Evolutionary conservation across 106 monocot genomes (phyloP).

Genomic region (Amphibolis antarctica): DNA sequence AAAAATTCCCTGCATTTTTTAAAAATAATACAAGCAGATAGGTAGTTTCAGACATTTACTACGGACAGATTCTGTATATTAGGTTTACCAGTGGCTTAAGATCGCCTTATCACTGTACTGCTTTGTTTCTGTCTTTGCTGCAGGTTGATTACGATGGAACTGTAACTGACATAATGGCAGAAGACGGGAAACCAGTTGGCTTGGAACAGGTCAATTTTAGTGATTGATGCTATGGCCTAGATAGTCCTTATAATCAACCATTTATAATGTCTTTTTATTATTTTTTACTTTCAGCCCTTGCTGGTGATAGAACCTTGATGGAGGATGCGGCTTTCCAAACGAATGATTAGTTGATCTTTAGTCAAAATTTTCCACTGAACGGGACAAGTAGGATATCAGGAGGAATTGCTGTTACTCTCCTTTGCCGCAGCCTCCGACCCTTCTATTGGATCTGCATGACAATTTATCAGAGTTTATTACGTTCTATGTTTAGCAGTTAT

Average conservation of each 20-base stretch:
- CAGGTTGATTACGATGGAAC: slow-evolving; percentile 21
- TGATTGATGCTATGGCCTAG: neutral
- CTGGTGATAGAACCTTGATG: slow-evolving; percentile 17
- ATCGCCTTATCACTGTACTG: neutral
- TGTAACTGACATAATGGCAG: slow-evolving; percentile 13
- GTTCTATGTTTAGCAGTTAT: no score
- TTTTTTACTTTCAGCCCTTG: slow-evolving; percentile 12
- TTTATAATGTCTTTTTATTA: neutral
- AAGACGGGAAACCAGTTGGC: slow-evolving; percentile 17
- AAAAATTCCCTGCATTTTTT: no score
- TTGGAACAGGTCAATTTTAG: slow-evolving; percentile 15
- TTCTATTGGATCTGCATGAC: no score
- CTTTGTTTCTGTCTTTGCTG: neutral
- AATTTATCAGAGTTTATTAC: no score
- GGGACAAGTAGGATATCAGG: no score
- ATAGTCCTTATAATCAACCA: neutral
- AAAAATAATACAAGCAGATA: no score
- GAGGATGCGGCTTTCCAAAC: no score
- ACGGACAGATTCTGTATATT: neutral
- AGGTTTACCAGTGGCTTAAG: neutral
- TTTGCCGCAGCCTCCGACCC: no score
- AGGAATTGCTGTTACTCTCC: no score
- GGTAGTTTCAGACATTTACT: no score
- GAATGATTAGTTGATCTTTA: no score
- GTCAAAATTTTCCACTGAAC: no score